phyloP scores from a whole-genome alignment of 495 filamentous ascomycete genomes.

The Cladorrhinum samala region DNA sequence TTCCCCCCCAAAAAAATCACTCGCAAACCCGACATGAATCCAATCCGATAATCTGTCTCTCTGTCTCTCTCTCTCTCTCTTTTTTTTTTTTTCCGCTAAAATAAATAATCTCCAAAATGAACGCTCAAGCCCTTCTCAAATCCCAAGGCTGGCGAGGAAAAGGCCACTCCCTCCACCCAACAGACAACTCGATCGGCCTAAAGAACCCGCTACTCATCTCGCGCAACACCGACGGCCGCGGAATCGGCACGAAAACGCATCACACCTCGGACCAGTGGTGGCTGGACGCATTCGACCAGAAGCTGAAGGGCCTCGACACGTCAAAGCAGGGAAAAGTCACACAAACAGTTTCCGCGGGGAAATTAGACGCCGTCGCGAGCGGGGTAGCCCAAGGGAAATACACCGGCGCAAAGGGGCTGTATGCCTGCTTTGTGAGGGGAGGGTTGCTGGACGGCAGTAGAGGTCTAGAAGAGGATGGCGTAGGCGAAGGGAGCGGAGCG shows the following conservation, averaged over 20 bases:
- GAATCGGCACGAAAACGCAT: slow-evolving; percentile 61
- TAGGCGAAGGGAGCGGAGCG: slow-evolving; percentile 30
- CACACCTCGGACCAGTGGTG: slow-evolving; percentile 70
- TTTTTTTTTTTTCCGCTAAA: background rate
- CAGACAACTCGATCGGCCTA: slow-evolving; percentile 57
- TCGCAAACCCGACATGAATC: background rate
- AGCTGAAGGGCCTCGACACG: slow-evolving; percentile 63
- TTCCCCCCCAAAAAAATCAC: background rate
- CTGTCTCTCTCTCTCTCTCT: background rate
- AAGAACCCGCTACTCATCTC: slow-evolving; percentile 61
- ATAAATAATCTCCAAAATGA: slow-evolving; percentile 12
- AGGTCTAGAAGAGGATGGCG: slow-evolving; percentile 3
- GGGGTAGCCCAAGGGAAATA: slow-evolving; percentile 36
- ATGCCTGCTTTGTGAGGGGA: slow-evolving; percentile 75
- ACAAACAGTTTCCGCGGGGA: slow-evolving; percentile 44
- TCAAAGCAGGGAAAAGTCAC: slow-evolving; percentile 41
- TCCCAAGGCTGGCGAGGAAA: slow-evolving; percentile 74
- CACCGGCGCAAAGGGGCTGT: slow-evolving; percentile 55
- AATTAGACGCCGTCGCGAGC: slow-evolving; percentile 45
- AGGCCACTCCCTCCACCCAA: slow-evolving; percentile 67
- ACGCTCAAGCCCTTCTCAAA: slow-evolving; percentile 44
- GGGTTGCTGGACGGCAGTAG: slow-evolving; percentile 62
- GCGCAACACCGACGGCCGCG: slow-evolving; percentile 61
- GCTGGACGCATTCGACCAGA: slow-evolving; percentile 73
- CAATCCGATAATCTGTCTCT: background rate